These are phyloP conservation scores for Suillus bovinus DNA, from an alignment of 768 basidiomycete species.

Conservation along the genomic window DNA sequence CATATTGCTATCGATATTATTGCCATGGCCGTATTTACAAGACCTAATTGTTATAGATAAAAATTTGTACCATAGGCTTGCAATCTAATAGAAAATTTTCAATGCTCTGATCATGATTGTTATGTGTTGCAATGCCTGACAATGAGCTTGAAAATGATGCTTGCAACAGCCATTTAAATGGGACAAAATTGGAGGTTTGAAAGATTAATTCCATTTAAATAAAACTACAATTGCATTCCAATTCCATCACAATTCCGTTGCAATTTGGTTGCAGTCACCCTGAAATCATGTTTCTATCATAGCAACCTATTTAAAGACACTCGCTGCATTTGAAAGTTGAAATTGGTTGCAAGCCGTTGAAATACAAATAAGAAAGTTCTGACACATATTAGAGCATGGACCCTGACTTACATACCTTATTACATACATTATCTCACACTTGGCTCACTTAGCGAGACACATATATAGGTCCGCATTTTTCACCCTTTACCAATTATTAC, in stretches of 20 bases:
- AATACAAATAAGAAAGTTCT: slow-evolving; percentile 1
- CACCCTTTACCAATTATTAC: no score
- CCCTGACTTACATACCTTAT: no score
- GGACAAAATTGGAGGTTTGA: neutral
- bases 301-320: slow-evolving; percentile 1
- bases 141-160: slow-evolving; percentile 1
- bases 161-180: neutral
- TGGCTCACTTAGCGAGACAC: no score
- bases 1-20: neutral
- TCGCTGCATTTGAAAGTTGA: neutral
- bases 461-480: no score
- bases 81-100: neutral
- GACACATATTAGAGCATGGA: no score
- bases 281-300: neutral
- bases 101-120: neutral
- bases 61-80: neutral
- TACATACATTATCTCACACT: no score
- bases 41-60: neutral
- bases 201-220: neutral
- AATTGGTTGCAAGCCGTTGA: neutral
- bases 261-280: neutral
- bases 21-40: neutral
- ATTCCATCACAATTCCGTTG: neutral
- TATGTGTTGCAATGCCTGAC: neutral
- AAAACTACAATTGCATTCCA: neutral